A percentile compares a stretch with the other conserved stretches of the same genome.
Evolutionary conservation across 805 yeast species (phyloP).

Genomic region (Starmera caribaea): DNA sequence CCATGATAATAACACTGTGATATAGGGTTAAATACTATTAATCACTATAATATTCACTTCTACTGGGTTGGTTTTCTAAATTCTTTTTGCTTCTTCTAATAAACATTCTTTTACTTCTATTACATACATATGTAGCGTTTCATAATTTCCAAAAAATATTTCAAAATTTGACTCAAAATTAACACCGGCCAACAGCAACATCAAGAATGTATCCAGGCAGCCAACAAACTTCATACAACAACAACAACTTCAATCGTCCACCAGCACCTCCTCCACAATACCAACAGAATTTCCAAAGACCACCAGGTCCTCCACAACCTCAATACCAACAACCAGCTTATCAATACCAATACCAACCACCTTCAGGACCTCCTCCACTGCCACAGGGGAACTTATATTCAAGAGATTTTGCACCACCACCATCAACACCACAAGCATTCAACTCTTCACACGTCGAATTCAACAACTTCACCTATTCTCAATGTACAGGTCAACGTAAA

Average conservation of each 20-base stretch:
- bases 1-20: no score
- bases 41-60: no score
- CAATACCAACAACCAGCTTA: constrained; percentile 9
- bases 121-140: not conserved
- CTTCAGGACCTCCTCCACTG: constrained; percentile 10
- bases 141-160: not conserved
- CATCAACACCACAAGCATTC: constrained; percentile 11
- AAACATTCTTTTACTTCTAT: not conserved
- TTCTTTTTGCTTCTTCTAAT: no score
- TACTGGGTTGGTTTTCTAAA: no score
- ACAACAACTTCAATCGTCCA: constrained; percentile 2
- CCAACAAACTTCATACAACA: constrained; percentile 1
- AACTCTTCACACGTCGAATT: constrained; percentile 3
- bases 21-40: no score
- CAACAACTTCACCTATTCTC: constrained; percentile 46
- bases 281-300: constrained; percentile 7
- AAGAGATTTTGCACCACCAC: constrained; percentile 7
- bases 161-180: not conserved
- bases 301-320: constrained; percentile 9
- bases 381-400: constrained; percentile 1
- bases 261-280: constrained; percentile 5
- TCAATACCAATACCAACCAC: constrained; percentile 5
- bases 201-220: not conserved
- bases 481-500: constrained; percentile 62
- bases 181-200: not conserved